Evolutionary conservation across 2,329 filamentous ascomycete genomes (phyloP).

Genomic region (Penicillium crustosum): DNA sequence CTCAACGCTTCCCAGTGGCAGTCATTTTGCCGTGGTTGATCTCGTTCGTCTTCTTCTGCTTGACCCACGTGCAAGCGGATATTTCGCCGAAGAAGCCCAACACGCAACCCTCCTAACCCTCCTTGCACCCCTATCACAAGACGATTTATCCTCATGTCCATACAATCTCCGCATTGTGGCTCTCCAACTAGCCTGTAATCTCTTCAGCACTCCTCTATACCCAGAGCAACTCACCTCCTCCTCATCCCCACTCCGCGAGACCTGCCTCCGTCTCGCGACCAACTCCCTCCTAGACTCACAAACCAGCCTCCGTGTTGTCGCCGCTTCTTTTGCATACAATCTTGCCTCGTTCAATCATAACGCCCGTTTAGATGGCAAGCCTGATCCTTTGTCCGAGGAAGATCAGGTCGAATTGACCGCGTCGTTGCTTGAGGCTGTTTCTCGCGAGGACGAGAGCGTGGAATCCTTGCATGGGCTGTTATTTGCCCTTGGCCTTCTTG

Average conservation of each 20-base stretch:
- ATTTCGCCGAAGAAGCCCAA: slow-evolving; percentile 72
- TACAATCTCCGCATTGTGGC: slow-evolving; percentile 83
- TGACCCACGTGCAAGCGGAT: slow-evolving; percentile 76
- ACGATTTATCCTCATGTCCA: slow-evolving; percentile 61
- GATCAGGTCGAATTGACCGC: slow-evolving; percentile 81
- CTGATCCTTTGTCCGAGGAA: slow-evolving; percentile 62
- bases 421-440: slow-evolving; percentile 73
- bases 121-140: slow-evolving; percentile 43
- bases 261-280: slow-evolving; percentile 69
- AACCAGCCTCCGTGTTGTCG: slow-evolving; percentile 76
- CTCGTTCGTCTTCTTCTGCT: slow-evolving; percentile 74
- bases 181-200: slow-evolving; percentile 79
- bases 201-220: slow-evolving; percentile 77
- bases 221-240: slow-evolving; percentile 59
- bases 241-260: slow-evolving; percentile 52
- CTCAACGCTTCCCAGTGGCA: slow-evolving; percentile 58
- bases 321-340: slow-evolving; percentile 82
- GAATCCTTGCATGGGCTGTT: slow-evolving; percentile 78
- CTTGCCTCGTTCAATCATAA: slow-evolving; percentile 70
- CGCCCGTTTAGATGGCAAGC: slow-evolving; percentile 57
- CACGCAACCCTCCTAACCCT: slow-evolving; percentile 65
- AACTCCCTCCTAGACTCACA: slow-evolving; percentile 75
- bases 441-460: slow-evolving; percentile 50
- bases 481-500: slow-evolving; percentile 71
- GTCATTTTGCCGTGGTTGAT: slow-evolving; percentile 80